Evolutionary conservation across 2,329 filamentous ascomycete species (phyloP), one percentile per base, ranked within the genome.

Genomic region (Lachnellula cervina): DNA sequence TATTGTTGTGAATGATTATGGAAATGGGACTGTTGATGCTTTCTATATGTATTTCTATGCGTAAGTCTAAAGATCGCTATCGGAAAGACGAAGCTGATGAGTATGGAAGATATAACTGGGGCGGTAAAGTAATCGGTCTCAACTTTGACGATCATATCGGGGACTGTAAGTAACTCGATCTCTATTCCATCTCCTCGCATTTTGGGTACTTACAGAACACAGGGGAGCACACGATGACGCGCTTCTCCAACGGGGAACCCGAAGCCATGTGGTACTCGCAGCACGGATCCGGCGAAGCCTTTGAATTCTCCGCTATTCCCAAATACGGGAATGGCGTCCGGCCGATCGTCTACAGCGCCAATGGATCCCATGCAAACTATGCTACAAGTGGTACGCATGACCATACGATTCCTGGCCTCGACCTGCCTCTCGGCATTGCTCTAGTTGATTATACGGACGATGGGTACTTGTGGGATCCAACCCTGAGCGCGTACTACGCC

Each of bases 261-360:
- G 85, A 88, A 58, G 84, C 86, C 49, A 82, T 97, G 59, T 97
- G 91, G 76, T 86, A 96, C 66, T 95, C 89, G 62, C 91, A 96
- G 69, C 93, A 97, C 69, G 86, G 88, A 56, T 73, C 87, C 57
- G 93, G 93, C 13, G 87, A 91, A 69, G 90, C 92, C 1, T 96
- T 93, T 66, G 84, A 84, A 19, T 97, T 88, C 76, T 80, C 87
- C n/a, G 90, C 90, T 0, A 80, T 97, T 13, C 89, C 96, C 73
- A 97, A 97, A 76, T 79, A 82, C 52, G 34, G 23, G 11, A 83
- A 83, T 28, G 82, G 82, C 60, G 9, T 51, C 2, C 71, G 81
- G 76, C 86, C 86, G 2, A 78, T 89, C 28, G 79, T 84, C 51
- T 89, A 86, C 69, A 85, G 82, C 28, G 86, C 85, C 1, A 76